Conservation (phyloP, 352 stramenopile species). For the Albugo laibachii region DNA sequence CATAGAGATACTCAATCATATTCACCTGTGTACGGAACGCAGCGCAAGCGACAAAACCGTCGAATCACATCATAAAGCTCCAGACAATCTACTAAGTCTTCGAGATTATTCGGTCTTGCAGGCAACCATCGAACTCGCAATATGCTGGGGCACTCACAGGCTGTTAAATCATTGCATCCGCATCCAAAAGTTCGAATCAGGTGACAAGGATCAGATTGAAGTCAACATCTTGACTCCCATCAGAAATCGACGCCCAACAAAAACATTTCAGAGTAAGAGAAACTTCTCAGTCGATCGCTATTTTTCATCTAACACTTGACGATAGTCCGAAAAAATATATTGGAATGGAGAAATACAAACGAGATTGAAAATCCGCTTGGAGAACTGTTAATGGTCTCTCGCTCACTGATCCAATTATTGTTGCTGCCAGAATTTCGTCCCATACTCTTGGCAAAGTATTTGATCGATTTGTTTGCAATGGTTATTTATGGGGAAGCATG, state of each 20-base stretch:
- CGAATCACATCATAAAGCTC: conserved; percentile 16
- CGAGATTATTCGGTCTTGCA: conserved; percentile 71
- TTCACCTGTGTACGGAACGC: neutral
- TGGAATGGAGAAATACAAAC: neutral
- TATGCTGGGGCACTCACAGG: conserved; percentile 44
- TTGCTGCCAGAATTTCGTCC: conserved; percentile 51
- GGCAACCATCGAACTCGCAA: conserved; percentile 48
- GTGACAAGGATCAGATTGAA: neutral
- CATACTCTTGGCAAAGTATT: conserved; percentile 63
- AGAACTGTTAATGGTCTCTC: conserved; percentile 22
- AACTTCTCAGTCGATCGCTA: neutral
- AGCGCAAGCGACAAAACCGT: conserved; percentile 1
- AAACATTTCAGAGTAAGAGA: conserved; percentile 51
- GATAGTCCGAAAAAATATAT: neutral
- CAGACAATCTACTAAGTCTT: conserved; percentile 50
- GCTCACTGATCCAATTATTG: conserved; percentile 33
- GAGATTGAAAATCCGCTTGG: too few species aligned
- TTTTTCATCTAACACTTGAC: neutral
- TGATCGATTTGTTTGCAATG: conserved; percentile 45
- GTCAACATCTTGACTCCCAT: conserved; percentile 29
- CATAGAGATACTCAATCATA: neutral
- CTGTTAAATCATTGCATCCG: conserved; percentile 11
- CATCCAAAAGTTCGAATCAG: too few species aligned
- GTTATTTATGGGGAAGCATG: conserved; percentile 28
- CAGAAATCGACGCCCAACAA: conserved; percentile 45